Evolutionary conservation across 768 basidiomycete genomes (phyloP).

Genomic region (Cyathus striatus): DNA sequence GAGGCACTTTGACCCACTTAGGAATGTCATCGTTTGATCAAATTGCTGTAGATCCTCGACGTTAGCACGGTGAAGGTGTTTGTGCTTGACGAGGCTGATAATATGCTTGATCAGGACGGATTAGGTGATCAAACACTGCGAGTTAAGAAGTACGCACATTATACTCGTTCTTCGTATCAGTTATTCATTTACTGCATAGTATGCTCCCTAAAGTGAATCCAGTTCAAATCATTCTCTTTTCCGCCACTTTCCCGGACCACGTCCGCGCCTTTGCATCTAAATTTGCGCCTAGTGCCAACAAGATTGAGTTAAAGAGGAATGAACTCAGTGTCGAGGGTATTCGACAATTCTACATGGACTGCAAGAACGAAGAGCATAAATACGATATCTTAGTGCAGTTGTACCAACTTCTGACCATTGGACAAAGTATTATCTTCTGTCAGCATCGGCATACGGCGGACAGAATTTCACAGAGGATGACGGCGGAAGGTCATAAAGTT

Average conservation of each 20-base stretch:
- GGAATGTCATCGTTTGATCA: not conserved
- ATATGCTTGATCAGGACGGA: conserved; percentile 95
- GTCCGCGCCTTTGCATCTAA: conserved; percentile 89
- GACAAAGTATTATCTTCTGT: conserved; percentile 98
- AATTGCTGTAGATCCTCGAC: conserved; percentile 53
- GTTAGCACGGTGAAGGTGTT: conserved; percentile 81
- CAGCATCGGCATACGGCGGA: conserved; percentile 94
- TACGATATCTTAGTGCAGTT: conserved; percentile 91
- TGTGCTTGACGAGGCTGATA: conserved; percentile 97
- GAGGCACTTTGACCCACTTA: conserved; percentile 1
- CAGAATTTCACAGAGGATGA: conserved; percentile 86
- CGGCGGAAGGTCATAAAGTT: conserved; percentile 90
- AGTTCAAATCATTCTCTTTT: conserved; percentile 92
- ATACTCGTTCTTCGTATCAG: conserved; percentile 1
- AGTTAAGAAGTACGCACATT: conserved; percentile 80
- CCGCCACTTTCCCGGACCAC: conserved; percentile 94
- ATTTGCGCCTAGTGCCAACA: conserved; percentile 93
- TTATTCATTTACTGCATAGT: conserved; percentile 24
- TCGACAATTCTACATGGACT: conserved; percentile 97
- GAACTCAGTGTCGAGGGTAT: conserved; percentile 94
- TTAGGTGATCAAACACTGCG: conserved; percentile 90
- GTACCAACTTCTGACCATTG: conserved; percentile 88
- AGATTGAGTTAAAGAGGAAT: conserved; percentile 91
- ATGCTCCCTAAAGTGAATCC: conserved; percentile 47
- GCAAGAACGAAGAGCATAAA: conserved; percentile 85